Conservation (phyloP, 2,329 filamentous ascomycete genomes). For the Davidsoniella eucalypti region DNA sequence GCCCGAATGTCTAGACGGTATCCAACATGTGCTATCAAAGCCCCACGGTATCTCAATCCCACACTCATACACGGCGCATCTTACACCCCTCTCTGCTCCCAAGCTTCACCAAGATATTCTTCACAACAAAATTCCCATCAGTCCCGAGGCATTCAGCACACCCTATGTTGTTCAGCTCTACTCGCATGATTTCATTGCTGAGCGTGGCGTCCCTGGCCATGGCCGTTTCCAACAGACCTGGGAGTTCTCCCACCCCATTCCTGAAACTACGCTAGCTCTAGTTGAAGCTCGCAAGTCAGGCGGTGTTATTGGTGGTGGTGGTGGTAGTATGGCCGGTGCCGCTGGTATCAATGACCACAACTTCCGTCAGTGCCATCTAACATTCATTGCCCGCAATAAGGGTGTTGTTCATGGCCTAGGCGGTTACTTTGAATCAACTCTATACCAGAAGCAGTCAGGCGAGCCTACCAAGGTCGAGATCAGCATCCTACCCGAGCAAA, state of each 20-base stretch:
- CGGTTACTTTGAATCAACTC: conserved; percentile 92
- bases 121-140: conserved; percentile 36
- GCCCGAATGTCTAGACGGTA: conserved; percentile 89
- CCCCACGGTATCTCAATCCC: conserved; percentile 85
- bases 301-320: conserved; percentile 48
- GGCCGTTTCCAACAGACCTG: conserved; percentile 58
- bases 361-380: conserved; percentile 57
- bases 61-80: conserved; percentile 77
- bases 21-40: conserved; percentile 70
- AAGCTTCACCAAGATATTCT: conserved; percentile 70
- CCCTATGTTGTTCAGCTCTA: conserved; percentile 92
- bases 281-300: conserved; percentile 42
- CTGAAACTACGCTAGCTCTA: conserved; percentile 36
- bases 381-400: conserved; percentile 60
- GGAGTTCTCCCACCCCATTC: conserved; percentile 67
- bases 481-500: conserved; percentile 81
- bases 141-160: conserved; percentile 64
- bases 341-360: conserved; percentile 87
- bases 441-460: conserved; percentile 43
- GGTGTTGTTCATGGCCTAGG: conserved; percentile 82
- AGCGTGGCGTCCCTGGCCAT: conserved; percentile 36
- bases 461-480: conserved; percentile 53
- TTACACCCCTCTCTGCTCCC: conserved; percentile 82
- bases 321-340: conserved; percentile 56
- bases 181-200: conserved; percentile 71